Evolutionary conservation across 305 asterid genomes (phyloP).

Genomic region (Plantago coronopus): DNA sequence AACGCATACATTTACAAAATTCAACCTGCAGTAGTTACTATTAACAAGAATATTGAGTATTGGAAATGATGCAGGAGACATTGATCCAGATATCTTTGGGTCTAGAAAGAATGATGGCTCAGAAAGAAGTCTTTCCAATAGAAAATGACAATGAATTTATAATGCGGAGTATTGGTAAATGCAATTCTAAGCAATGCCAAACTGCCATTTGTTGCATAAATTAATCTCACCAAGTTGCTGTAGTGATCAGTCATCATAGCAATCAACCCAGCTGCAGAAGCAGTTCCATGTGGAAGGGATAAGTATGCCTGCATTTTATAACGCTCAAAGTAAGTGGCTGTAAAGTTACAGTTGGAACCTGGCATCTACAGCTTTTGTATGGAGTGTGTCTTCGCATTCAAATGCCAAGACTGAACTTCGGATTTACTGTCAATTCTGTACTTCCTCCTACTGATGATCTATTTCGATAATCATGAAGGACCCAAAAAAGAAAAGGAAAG

Average conservation of each 20-base stretch:
- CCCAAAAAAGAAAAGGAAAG: too few species aligned
- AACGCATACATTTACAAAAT: background rate
- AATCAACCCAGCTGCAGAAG: slow-evolving; percentile 79
- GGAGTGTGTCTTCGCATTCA: slow-evolving; percentile 5
- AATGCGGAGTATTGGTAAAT: too few species aligned
- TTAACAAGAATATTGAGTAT: slow-evolving; percentile 7
- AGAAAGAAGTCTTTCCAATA: too few species aligned
- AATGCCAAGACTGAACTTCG: too few species aligned
- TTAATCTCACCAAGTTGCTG: slow-evolving; percentile 70
- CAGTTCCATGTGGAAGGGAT: slow-evolving; percentile 95
- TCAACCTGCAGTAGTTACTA: slow-evolving; percentile 1
- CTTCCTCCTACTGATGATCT: too few species aligned
- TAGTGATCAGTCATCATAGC: slow-evolving; percentile 99
- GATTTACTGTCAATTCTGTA: too few species aligned
- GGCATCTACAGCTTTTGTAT: slow-evolving; percentile 14
- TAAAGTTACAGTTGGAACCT: slow-evolving; percentile 12
- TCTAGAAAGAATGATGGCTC: too few species aligned
- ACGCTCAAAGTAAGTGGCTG: slow-evolving; percentile 18
- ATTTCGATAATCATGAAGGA: too few species aligned
- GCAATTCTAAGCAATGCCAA: slow-evolving; percentile 2
- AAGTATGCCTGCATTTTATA: slow-evolving; percentile 81
- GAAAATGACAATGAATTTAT: slow-evolving; percentile 1
- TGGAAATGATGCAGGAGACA: slow-evolving; percentile 16
- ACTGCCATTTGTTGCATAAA: slow-evolving; percentile 20
- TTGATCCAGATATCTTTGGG: too few species aligned